Evolutionary conservation across 176 grass and related monocot species (phyloP).

Genomic region (Phoenix roebelenii): DNA sequence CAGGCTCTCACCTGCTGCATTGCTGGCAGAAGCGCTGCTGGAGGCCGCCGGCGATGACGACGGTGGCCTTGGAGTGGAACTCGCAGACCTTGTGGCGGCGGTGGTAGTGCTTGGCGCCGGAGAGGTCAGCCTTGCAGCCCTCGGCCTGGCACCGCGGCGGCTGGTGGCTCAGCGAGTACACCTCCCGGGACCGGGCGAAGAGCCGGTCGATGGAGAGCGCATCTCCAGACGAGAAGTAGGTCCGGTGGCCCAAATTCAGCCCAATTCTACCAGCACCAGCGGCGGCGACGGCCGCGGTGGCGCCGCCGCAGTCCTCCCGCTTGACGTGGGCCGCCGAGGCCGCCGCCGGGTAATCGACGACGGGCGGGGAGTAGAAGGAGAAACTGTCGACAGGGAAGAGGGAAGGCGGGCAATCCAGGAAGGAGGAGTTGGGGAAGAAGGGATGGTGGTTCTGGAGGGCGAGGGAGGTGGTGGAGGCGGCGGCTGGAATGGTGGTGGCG

Average conservation of each 20-base stretch:
- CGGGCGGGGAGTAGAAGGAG: neutral
- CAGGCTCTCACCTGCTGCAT: slow-evolving; percentile 52
- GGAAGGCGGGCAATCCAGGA: neutral
- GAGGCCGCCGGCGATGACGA: slow-evolving; percentile 49
- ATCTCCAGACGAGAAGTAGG: slow-evolving; percentile 48
- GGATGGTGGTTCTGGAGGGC: neutral
- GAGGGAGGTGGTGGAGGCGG: neutral
- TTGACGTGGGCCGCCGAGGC: no score
- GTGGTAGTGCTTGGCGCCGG: slow-evolving; percentile 59
- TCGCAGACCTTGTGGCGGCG: slow-evolving; percentile 81
- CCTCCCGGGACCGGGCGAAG: neutral
- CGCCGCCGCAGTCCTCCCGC: no score
- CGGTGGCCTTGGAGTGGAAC: slow-evolving; percentile 59
- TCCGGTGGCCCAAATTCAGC: slow-evolving; percentile 52
- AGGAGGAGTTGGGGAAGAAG: neutral
- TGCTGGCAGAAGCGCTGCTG: slow-evolving; percentile 83
- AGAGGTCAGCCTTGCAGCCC: slow-evolving; percentile 72
- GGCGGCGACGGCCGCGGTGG: no score
- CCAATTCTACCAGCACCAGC: slow-evolving; percentile 3
- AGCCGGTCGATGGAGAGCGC: slow-evolving; percentile 31
- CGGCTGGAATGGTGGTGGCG: neutral
- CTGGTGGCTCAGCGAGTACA: slow-evolving; percentile 19
- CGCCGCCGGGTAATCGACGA: no score
- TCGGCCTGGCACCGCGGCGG: slow-evolving; percentile 66
- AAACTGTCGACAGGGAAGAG: neutral